Evolutionary conservation across 108 stramenopile genomes (phyloP), one percentile per base, ranked within the genome.

Genomic region (Pseudonitzschia delicatissima): DNA sequence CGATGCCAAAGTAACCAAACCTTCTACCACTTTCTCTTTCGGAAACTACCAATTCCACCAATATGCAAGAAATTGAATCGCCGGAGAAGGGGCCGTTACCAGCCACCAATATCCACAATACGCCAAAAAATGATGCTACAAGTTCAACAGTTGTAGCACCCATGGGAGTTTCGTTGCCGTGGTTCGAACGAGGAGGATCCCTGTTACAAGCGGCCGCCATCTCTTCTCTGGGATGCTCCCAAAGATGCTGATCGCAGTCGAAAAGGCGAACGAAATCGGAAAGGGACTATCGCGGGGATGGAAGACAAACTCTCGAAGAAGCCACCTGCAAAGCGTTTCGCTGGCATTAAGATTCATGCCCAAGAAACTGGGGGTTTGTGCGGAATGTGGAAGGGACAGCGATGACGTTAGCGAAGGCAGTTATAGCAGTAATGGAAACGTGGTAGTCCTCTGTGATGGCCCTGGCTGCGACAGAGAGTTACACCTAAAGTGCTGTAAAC

Each of bases 401-500:
- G 23, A 23, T 13, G 0, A 23, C 27, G 23, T 5, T 13, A 8
- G 0, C 28, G 27, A 28, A 23, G 53, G 31, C 12, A 17, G 0
- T 0, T n/a, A 3, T 27, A 33, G n/a, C 17, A 29, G 53, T 0
- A 3, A 3, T n/a, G 53, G 32, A 0, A 33, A 33, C 32, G 53
- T 55, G 31, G 51, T 74, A 17, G 4, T 74, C 18, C 49, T 74
- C 1, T 74, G 73, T 32, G 73, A 74, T 67, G 73, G 73, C 3
- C 21, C 31, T 57, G 73, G 73, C 59, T 78, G 82, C 53, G 57
- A 52, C 23, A 64, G 71, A 4, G 78, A 90, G 61, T 87, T 80
- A 67, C 88, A 90, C 67, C 52, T 87, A 57, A 25, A 45, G 7
- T 90, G 88, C 60, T 77, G 82, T 33, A 39, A 45, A 4, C 71